These are phyloP conservation scores for Zymoseptoria crescenta DNA, from an alignment of 2,329 filamentous ascomycete species.

Conservation along the genomic window DNA sequence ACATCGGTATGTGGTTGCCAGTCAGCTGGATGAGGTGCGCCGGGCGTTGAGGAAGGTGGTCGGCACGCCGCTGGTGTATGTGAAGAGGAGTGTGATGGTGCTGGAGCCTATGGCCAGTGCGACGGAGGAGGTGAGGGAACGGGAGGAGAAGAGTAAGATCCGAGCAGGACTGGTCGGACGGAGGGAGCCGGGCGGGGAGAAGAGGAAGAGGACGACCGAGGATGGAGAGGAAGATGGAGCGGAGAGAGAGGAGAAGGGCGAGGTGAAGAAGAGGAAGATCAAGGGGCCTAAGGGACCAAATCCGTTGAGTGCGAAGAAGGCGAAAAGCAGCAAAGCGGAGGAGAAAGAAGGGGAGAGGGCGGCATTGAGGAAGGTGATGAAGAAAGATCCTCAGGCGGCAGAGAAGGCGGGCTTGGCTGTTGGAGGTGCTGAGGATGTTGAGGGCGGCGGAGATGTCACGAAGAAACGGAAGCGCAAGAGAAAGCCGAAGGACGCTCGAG, in stretches of 20 bases:
- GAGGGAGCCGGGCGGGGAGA: conserved; percentile 14
- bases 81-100: conserved; percentile 70
- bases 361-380: conserved; percentile 18
- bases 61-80: conserved; percentile 70
- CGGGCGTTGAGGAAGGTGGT: conserved; percentile 56
- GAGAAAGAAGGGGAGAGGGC: conserved; percentile 13
- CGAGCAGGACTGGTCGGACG: conserved; percentile 52
- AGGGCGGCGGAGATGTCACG: conserved; percentile 7
- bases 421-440: not conserved
- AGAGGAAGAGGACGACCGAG: conserved; percentile 27
- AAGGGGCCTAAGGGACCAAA: conserved; percentile 63
- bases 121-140: conserved; percentile 55
- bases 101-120: conserved; percentile 67
- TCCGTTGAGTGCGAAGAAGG: conserved; percentile 62
- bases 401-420: conserved; percentile 14
- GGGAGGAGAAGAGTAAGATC: conserved; percentile 68
- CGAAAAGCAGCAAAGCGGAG: conserved; percentile 44
- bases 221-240: conserved; percentile 21
- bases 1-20: conserved; percentile 70
- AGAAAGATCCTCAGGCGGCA: conserved; percentile 22
- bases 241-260: conserved; percentile 27
- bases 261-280: conserved; percentile 47
- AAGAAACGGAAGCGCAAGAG: conserved; percentile 18
- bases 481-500: conserved; percentile 15
- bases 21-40: conserved; percentile 59